Base-by-base conservation (phyloP, 2,329 filamentous ascomycete species). In the Didymella sp. region DNA sequence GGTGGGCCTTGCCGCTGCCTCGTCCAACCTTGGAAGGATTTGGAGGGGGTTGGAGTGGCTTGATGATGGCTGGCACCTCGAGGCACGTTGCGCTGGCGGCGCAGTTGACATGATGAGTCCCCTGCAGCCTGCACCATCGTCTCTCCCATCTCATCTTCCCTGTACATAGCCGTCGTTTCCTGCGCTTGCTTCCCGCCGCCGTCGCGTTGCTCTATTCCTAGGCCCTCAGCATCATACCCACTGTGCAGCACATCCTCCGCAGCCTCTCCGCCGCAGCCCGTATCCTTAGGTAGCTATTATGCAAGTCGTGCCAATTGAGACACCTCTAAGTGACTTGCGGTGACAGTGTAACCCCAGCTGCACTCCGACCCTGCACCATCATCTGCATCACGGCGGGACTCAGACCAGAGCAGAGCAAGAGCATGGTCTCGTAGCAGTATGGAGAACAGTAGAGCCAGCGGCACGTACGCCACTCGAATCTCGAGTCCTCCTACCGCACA, bases 371-470 rank as follows among this genome's bases (percentile, higher is more conserved):
- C 55, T 63, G 35, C 42, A 51, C 60, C 44, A 49, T 52, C 53
- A 47, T 58, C 55, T 60, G 60, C 47, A 48, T 46, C 61, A 33
- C 41, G 13, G 22, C 27, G 27, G 21, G 25, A 31, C 41, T 40
- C 38, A 31, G 46, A 27, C 30, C 31, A 46, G 9, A 44, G 30
- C 31, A 46, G 19, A 49, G 30, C 40, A 27, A 17, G 31, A 12
- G 30, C 53, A 72, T 73, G 67, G 61, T 42, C 63, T 47, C 44
- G 57, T 56, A 51, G 47, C 64, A 68, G 37, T 42, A 75, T 75
- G 73, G 71, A 74, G 30, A 67, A 63, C 59, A 67, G 59, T 52
- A 69, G 62, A 48, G 54, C 60, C 30, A 60, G 64, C 56, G 62
- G 66, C 31, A 54, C 56, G 25, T 53, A 53, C 33, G 56, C 56